Evolutionary conservation across 2,329 filamentous ascomycete genomes (phyloP).

Genomic region (Calonectria hawksworthii): DNA sequence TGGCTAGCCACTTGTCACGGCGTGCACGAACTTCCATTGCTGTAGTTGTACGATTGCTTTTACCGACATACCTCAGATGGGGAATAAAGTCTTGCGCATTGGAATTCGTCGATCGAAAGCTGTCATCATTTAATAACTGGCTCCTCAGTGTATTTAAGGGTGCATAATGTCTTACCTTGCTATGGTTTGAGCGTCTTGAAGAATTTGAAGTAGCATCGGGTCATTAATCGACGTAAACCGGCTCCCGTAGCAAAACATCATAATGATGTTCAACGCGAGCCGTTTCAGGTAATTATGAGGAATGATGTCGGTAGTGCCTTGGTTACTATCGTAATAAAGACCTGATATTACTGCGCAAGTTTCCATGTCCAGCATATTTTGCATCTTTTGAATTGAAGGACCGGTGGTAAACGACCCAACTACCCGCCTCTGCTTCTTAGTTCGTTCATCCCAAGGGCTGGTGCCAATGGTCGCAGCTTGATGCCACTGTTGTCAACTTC

Average conservation of each 20-base stretch:
- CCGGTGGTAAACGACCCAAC: slow-evolving; percentile 8
- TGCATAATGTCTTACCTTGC: not conserved
- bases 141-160: too few species aligned
- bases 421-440: not conserved
- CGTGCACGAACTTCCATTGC: slow-evolving; percentile 4
- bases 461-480: slow-evolving; percentile 3
- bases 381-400: not conserved
- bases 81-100: slow-evolving; percentile 10
- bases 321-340: not conserved
- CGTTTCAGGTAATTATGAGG: not conserved
- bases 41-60: not conserved
- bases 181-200: not conserved
- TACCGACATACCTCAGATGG: slow-evolving; percentile 1
- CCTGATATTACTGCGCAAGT: not conserved
- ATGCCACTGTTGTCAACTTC: not conserved
- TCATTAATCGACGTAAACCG: not conserved
- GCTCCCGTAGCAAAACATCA: slow-evolving; percentile 9
- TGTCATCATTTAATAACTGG: not conserved
- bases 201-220: slow-evolving; percentile 6
- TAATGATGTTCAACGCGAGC: not conserved
- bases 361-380: slow-evolving; percentile 2
- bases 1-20: not conserved
- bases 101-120: slow-evolving; percentile 9
- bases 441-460: slow-evolving; percentile 10
- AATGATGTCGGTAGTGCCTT: not conserved